phyloP scores from a whole-genome alignment of 2,329 filamentous ascomycete species.

The Aphanocladium album region DNA sequence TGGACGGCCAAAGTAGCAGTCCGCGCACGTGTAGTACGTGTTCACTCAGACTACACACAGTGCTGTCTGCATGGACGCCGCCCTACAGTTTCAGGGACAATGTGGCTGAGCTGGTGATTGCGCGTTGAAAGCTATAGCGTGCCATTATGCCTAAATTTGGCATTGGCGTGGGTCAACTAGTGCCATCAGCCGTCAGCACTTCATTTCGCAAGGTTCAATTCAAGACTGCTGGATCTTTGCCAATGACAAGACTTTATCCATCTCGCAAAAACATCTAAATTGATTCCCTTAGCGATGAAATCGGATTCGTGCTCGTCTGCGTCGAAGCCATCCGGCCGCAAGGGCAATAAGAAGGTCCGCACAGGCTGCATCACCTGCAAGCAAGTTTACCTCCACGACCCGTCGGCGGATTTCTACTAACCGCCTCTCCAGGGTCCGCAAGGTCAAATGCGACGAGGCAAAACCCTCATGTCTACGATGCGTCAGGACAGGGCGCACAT shows the following conservation, averaged over 20 bases:
- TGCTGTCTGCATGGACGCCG: no score
- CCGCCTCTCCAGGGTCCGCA: conserved; percentile 38
- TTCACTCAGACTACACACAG: no score
- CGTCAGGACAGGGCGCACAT: conserved; percentile 49
- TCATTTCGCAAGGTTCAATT: neutral
- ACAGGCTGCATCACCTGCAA: conserved; percentile 53
- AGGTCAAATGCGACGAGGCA: conserved; percentile 53
- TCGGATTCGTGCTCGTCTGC: neutral
- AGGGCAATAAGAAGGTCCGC: conserved; percentile 41
- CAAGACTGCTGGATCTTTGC: neutral
- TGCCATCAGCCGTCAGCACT: conserved; percentile 13
- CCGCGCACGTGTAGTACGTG: no score
- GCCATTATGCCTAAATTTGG: neutral
- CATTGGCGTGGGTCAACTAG: neutral
- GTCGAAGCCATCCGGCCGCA: conserved; percentile 26
- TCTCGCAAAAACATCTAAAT: neutral
- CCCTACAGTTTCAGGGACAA: neutral
- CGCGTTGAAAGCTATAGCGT: neutral
- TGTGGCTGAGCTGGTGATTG: neutral
- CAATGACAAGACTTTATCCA: neutral
- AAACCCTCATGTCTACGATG: conserved; percentile 50
- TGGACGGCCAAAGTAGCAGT: no score
- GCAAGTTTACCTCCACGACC: conserved; percentile 30
- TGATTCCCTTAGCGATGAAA: neutral
- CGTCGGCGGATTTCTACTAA: neutral